Percentiles rank a stretch among this genome's conserved stretches.
Conservation (phyloP, 768 basidiomycete species). For the Termitomyces sp. region DNA sequence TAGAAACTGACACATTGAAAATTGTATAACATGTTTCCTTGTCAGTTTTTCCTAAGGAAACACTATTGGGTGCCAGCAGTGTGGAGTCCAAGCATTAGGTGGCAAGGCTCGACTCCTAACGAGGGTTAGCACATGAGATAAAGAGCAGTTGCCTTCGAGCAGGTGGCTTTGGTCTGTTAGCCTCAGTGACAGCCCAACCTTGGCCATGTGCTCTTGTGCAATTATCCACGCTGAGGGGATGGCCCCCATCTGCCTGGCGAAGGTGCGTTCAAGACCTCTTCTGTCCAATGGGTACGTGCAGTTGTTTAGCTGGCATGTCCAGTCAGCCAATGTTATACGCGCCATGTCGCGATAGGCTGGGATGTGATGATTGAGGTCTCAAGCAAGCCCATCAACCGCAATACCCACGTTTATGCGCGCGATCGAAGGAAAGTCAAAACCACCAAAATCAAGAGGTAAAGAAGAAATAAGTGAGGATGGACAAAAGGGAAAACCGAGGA, state of each 20-base stretch:
- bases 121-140: neutral
- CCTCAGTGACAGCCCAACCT: neutral
- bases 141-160: neutral
- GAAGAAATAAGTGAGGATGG: slow-evolving; percentile 2
- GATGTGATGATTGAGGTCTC: slow-evolving; percentile 23
- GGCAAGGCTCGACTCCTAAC: neutral
- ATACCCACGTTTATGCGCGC: slow-evolving; percentile 14
- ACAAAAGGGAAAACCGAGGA: slow-evolving; percentile 20
- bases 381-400: slow-evolving; percentile 13
- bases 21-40: no score
- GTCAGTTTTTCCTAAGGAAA: no score
- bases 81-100: no score
- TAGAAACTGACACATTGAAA: no score
- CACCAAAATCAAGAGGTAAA: slow-evolving; percentile 8
- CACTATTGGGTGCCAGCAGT: no score
- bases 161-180: slow-evolving; percentile 7
- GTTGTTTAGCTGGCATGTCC: slow-evolving; percentile 11
- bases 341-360: slow-evolving; percentile 11
- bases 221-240: slow-evolving; percentile 14
- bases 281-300: slow-evolving; percentile 6
- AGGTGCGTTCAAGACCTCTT: neutral
- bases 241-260: neutral
- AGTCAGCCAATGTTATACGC: slow-evolving; percentile 13
- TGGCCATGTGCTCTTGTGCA: slow-evolving; percentile 6
- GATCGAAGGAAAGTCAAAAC: slow-evolving; percentile 20